Base-by-base conservation (phyloP, 2,329 filamentous ascomycete species). In the Geosmithia morbida region DNA sequence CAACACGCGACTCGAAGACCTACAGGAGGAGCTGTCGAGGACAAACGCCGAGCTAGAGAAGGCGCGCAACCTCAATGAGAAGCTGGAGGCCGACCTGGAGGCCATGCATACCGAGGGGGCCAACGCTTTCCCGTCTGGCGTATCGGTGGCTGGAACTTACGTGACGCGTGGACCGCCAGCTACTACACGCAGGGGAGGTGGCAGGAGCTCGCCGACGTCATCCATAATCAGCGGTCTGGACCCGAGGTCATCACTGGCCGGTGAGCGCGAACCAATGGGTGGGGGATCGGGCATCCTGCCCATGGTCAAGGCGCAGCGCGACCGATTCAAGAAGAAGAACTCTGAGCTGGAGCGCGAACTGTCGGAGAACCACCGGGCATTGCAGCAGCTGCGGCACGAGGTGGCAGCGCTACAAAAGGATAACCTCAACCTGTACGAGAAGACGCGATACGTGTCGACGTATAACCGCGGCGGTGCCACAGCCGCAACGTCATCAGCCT, bases 141-240 rank as follows among this genome's bases (percentile, higher is more conserved):
- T 89, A 61, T 97, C 90, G 2, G 85, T 96, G 41, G 89, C 90
- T 2, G 90, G 89, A 41, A 97, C 90, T 2, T 94, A 95, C 61
- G 78, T 81, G 46, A 90, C 75, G 2, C 64, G 71, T 13, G 71
- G 70, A 40, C 71, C 74, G 1, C 71, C 74, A 1, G 76, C 85
- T 44, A 44, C 74, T 1, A 73, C 77, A 17, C 76, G 85, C 45
- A 78, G 80, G 56, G 79, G 84, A 29, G 14, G 11, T 3, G 77
- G 83, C 41, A 70, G 73, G 45, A 77, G 84, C 16, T 97, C 92
- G 2, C 94, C 92, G 0, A 97, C 92, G 1, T 97, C 90, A 3
- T 97, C 90, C 18, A 97, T 98, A 57, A 97, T 98, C 56, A 96
- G 89, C 50, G 92, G 92, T n/a, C 88, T 96, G 59, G 86, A 94